Conservation (phyloP, 768 basidiomycete species). For the Auriculariales sp. region DNA sequence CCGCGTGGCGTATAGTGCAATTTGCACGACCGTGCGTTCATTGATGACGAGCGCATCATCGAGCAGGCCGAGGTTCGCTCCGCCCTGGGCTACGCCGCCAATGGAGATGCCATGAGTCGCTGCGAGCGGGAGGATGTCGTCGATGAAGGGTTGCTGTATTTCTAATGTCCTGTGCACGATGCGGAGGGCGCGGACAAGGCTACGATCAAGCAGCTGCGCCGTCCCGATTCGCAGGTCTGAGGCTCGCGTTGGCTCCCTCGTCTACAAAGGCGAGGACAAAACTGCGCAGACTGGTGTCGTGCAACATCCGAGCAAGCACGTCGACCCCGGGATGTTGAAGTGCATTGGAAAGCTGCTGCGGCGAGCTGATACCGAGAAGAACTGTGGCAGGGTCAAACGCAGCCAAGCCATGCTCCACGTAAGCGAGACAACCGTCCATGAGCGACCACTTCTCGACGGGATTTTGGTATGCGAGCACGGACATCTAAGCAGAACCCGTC, state of each 20-base stretch:
- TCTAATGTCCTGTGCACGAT: slow-evolving; percentile 72
- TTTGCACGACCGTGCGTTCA: slow-evolving; percentile 58
- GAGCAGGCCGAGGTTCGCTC: slow-evolving; percentile 34
- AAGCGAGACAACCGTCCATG: slow-evolving; percentile 72
- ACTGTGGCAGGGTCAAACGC: slow-evolving; percentile 50
- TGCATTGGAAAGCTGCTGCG: too few relatives aligned
- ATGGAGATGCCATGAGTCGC: too few relatives aligned
- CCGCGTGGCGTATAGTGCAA: slow-evolving; percentile 67
- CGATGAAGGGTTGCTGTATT: slow-evolving; percentile 79
- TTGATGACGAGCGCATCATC: slow-evolving; percentile 63
- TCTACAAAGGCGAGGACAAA: slow-evolving; percentile 67
- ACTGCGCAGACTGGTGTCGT: slow-evolving; percentile 54
- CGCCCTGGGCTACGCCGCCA: too few relatives aligned
- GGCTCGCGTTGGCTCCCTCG: slow-evolving; percentile 55
- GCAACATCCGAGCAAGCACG: slow-evolving; percentile 64
- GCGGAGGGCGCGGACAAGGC: slow-evolving; percentile 68
- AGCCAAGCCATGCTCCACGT: slow-evolving; percentile 71
- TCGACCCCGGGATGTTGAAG: slow-evolving; percentile 93
- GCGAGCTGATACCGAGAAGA: background rate
- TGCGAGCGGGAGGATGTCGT: too few relatives aligned
- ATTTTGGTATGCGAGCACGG: slow-evolving; percentile 49
- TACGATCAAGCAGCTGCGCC: too few relatives aligned
- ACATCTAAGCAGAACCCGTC: slow-evolving; percentile 53
- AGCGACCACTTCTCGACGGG: slow-evolving; percentile 75
- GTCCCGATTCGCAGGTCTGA: slow-evolving; percentile 27